Percentiles rank a stretch among this genome's conserved stretches.
phyloP scores from a whole-genome alignment of 2,329 filamentous ascomycete species.

The Rhynchosporium graminicola region DNA sequence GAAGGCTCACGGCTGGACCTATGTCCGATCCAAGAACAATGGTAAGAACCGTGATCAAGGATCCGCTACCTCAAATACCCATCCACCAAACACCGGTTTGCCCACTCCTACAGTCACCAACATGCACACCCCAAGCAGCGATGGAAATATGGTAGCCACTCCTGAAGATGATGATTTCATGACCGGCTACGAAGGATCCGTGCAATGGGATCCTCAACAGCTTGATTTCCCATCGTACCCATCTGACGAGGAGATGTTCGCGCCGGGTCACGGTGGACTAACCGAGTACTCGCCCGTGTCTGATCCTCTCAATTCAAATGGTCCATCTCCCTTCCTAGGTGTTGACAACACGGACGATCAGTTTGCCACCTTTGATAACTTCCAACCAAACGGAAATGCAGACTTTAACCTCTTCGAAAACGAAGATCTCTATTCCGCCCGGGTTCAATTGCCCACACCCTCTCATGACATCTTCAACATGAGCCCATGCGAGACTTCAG shows the following conservation, averaged over 20 bases:
- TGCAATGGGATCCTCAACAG: slow-evolving; percentile 23
- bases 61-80: slow-evolving; percentile 43
- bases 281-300: slow-evolving; percentile 38
- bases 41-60: slow-evolving; percentile 56
- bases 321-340: slow-evolving; percentile 43
- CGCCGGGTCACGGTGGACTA: slow-evolving; percentile 28
- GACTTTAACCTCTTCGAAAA: slow-evolving; percentile 60
- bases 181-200: slow-evolving; percentile 23
- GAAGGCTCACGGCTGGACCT: slow-evolving; percentile 90
- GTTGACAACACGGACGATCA: slow-evolving; percentile 47
- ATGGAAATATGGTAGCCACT: slow-evolving; percentile 40
- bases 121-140: slow-evolving; percentile 59
- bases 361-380: slow-evolving; percentile 59
- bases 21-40: slow-evolving; percentile 90
- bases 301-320: slow-evolving; percentile 32
- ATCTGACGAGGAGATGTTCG: slow-evolving; percentile 34
- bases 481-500: slow-evolving; percentile 34
- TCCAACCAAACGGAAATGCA: slow-evolving; percentile 43
- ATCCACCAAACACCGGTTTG: slow-evolving; percentile 41
- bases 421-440: slow-evolving; percentile 63
- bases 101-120: slow-evolving; percentile 60
- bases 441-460: slow-evolving; percentile 56
- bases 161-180: slow-evolving; percentile 35
- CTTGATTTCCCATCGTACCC: slow-evolving; percentile 35
- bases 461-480: slow-evolving; percentile 43